A percentile compares a stretch with the other conserved stretches of the same genome.
phyloP scores from a whole-genome alignment of 2,329 filamentous ascomycete genomes.

The Chalara sp. region DNA sequence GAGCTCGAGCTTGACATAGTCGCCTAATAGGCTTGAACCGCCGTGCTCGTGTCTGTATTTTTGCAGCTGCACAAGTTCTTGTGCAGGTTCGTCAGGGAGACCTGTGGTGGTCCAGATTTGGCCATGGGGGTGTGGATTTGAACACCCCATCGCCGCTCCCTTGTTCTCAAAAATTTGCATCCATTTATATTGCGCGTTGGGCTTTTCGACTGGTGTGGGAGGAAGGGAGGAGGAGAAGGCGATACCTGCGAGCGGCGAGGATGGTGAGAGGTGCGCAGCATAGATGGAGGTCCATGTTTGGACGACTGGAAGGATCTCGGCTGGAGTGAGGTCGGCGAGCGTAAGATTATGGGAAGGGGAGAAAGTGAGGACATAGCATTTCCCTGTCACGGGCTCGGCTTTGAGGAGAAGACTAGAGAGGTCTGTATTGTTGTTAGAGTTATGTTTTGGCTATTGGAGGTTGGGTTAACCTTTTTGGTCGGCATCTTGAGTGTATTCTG shows the following conservation, averaged over 20 bases:
- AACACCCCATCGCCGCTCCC: constrained; percentile 95
- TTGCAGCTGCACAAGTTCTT: constrained; percentile 71
- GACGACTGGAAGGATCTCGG: constrained; percentile 75
- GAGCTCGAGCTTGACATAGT: constrained; percentile 74
- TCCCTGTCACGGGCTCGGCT: constrained; percentile 82
- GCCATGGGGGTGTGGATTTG: constrained; percentile 94
- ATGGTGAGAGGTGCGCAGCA: constrained; percentile 66
- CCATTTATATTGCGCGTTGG: constrained; percentile 77
- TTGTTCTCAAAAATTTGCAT: constrained; percentile 99
- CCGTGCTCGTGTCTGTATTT: constrained; percentile 70
- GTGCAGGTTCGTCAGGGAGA: constrained; percentile 79
- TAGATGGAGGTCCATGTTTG: constrained; percentile 92
- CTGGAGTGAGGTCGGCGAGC: constrained; percentile 76
- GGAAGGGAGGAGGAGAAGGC: constrained; percentile 36
- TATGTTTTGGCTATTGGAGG: constrained; percentile 6
- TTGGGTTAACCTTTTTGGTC: constrained; percentile 19
- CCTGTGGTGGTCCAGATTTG: constrained; percentile 94
- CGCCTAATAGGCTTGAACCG: constrained; percentile 71
- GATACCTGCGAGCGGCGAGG: constrained; percentile 53
- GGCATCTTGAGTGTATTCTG: constrained; percentile 54
- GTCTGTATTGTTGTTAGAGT: constrained; percentile 38
- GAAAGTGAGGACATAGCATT: constrained; percentile 96
- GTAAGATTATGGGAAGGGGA: constrained; percentile 86
- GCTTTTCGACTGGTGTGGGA: constrained; percentile 34
- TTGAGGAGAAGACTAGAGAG: constrained; percentile 70